These are phyloP conservation scores for Calycina herbarum DNA, from an alignment of 2,329 filamentous ascomycete genomes.

Conservation along the genomic window DNA sequence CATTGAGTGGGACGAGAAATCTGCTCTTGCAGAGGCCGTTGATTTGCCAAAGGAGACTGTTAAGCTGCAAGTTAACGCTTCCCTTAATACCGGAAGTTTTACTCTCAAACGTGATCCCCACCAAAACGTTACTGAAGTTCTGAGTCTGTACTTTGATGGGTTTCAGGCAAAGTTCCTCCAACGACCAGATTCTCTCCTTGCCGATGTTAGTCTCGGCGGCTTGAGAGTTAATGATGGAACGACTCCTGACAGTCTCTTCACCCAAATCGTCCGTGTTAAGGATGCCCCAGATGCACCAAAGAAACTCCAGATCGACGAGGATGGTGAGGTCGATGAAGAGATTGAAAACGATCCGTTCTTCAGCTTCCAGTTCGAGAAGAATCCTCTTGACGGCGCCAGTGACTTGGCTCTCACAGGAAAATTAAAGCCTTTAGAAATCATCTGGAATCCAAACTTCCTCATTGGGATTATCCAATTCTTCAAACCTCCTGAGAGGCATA, in stretches of 20 bases:
- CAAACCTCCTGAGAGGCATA: conserved; percentile 91
- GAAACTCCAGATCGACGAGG: conserved; percentile 37
- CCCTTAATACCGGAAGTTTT: conserved; percentile 93
- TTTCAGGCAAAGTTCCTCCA: conserved; percentile 90
- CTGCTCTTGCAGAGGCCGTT: conserved; percentile 80
- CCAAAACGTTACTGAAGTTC: conserved; percentile 73
- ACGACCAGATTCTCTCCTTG: conserved; percentile 84
- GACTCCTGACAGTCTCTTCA: conserved; percentile 84
- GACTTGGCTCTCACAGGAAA: conserved; percentile 90
- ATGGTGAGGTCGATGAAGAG: conserved; percentile 42
- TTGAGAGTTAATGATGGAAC: conserved; percentile 95
- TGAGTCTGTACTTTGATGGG: conserved; percentile 90
- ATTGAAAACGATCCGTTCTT: conserved; percentile 76
- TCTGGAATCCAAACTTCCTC: conserved; percentile 94
- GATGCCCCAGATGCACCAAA: conserved; percentile 64
- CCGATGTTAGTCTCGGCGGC: conserved; percentile 86
- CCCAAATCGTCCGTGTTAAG: conserved; percentile 95
- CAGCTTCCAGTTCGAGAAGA: conserved; percentile 87
- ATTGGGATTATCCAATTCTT: conserved; percentile 94
- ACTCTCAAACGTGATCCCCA: conserved; percentile 86
- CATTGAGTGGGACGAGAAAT: conserved; percentile 98
- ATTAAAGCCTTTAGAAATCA: conserved; percentile 91
- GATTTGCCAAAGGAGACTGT: conserved; percentile 89
- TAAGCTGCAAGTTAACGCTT: conserved; percentile 89
- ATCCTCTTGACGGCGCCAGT: conserved; percentile 87